Percentiles rank a stretch among this genome's conserved stretches.
phyloP scores from a whole-genome alignment of 192 early-diverging fungal species.

The Tieghemiomyces parasiticus region DNA sequence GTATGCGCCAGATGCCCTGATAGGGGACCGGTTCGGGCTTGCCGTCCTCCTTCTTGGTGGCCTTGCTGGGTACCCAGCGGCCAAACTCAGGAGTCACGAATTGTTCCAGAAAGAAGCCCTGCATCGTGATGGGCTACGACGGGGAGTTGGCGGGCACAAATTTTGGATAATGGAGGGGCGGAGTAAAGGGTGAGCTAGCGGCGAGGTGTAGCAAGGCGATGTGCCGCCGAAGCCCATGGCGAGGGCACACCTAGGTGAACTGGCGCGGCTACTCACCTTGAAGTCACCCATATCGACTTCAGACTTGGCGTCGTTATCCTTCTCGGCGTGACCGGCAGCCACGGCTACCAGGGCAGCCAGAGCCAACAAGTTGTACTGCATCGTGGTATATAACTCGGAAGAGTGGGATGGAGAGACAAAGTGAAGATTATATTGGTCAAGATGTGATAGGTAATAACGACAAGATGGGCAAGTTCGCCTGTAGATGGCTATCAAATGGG shows the following conservation, averaged over 20 bases:
- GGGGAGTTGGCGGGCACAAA: too few relatives aligned
- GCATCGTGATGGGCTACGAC: slow-evolving; percentile 39
- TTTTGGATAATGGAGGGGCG: too few relatives aligned
- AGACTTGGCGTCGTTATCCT: not conserved
- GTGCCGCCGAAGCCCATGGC: too few relatives aligned
- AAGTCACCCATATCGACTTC: slow-evolving; percentile 3
- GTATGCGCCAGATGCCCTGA: slow-evolving; percentile 62
- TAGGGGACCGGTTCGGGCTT: slow-evolving; percentile 54
- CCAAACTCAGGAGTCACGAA: slow-evolving; percentile 38
- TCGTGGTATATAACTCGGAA: too few relatives aligned
- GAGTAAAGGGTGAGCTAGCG: too few relatives aligned
- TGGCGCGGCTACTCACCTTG: not conserved
- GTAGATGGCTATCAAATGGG: too few relatives aligned
- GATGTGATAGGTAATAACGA: too few relatives aligned
- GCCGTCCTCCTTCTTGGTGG: slow-evolving; percentile 59
- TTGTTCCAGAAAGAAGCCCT: slow-evolving; percentile 58
- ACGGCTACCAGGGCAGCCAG: slow-evolving; percentile 15
- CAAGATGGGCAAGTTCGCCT: too few relatives aligned
- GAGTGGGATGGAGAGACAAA: too few relatives aligned
- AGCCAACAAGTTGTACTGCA: slow-evolving; percentile 13
- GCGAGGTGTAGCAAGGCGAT: too few relatives aligned
- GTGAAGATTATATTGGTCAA: too few relatives aligned
- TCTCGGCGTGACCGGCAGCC: slow-evolving; percentile 10
- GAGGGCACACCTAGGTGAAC: too few relatives aligned
- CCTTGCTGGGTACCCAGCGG: slow-evolving; percentile 50